Conservation (phyloP, 2,329 filamentous ascomycete species). For the Ascochyta rabiei region DNA sequence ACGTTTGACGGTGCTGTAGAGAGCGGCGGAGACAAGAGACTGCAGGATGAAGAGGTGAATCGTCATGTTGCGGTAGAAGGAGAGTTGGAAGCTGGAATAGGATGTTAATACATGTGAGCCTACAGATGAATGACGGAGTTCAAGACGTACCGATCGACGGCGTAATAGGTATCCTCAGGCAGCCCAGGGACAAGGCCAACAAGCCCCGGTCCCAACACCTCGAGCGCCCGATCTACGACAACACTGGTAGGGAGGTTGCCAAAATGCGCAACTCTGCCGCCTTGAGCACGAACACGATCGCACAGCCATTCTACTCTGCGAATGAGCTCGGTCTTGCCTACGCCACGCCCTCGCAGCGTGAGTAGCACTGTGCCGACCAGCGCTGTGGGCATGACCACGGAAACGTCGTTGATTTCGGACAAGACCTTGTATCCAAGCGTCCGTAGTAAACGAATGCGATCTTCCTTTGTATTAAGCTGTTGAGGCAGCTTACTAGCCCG, state of each 20-base stretch:
- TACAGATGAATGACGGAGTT: neutral
- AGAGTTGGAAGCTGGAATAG: constrained; percentile 78
- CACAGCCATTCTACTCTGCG: constrained; percentile 91
- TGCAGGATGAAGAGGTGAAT: constrained; percentile 97
- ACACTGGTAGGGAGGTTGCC: constrained; percentile 77
- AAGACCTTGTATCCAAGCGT: constrained; percentile 92
- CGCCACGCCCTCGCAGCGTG: constrained; percentile 87
- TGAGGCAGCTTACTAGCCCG: constrained; percentile 55
- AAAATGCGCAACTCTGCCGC: constrained; percentile 92
- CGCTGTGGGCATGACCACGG: constrained; percentile 97
- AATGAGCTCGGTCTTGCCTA: constrained; percentile 84
- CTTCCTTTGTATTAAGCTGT: constrained; percentile 48
- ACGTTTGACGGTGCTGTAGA: constrained; percentile 90
- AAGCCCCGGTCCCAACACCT: constrained; percentile 87
- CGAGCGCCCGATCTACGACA: constrained; percentile 87
- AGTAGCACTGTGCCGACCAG: constrained; percentile 92
- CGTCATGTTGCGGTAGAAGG: constrained; percentile 99
- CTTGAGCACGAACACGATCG: constrained; percentile 79
- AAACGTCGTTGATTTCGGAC: constrained; percentile 92
- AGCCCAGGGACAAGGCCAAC: constrained; percentile 80
- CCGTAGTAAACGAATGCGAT: constrained; percentile 74
- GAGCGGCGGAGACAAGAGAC: constrained; percentile 83
- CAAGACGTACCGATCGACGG: constrained; percentile 71
- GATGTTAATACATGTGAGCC: constrained; percentile 10
- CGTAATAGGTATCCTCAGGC: constrained; percentile 90